A percentile compares a stretch with the other conserved stretches of the same genome.
Evolutionary conservation across 495 filamentous ascomycete genomes (phyloP).

Genomic region (Penicillium cataractarum): DNA sequence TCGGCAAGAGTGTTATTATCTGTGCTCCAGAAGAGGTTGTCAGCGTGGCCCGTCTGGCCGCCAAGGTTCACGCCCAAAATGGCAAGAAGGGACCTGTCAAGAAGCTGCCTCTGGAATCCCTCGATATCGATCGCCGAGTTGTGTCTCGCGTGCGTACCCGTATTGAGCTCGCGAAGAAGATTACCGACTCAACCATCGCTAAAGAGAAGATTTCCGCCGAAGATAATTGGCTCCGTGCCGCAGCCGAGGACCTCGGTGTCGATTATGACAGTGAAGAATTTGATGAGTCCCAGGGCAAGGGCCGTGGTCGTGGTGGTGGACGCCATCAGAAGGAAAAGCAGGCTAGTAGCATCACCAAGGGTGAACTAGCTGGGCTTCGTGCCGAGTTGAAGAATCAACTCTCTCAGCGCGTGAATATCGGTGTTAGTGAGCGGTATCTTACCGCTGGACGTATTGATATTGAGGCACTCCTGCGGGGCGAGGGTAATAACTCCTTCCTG

Average conservation of each 20-base stretch:
- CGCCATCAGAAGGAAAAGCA: conserved; percentile 76
- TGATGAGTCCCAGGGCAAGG: conserved; percentile 62
- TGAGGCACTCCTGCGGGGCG: conserved; percentile 71
- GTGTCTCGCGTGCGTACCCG: conserved; percentile 75
- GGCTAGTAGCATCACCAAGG: conserved; percentile 67
- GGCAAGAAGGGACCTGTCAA: conserved; percentile 53
- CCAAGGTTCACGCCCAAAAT: conserved; percentile 75
- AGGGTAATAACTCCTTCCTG: conserved; percentile 60
- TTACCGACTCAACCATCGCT: conserved; percentile 79
- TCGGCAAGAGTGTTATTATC: conserved; percentile 80
- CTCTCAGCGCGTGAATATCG: conserved; percentile 78
- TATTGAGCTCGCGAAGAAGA: conserved; percentile 74
- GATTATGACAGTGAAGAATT: conserved; percentile 91
- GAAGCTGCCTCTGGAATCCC: conserved; percentile 67
- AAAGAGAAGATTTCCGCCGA: conserved; percentile 85
- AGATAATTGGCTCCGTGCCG: conserved; percentile 79
- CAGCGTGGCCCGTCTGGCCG: conserved; percentile 78
- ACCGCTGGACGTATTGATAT: conserved; percentile 81
- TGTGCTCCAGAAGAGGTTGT: conserved; percentile 90
- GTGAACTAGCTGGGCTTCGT: conserved; percentile 59
- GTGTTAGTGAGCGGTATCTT: conserved; percentile 89
- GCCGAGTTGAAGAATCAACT: conserved; percentile 58
- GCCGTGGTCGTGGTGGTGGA: conserved; percentile 68
- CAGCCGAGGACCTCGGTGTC: conserved; percentile 91
- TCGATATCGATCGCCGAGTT: conserved; percentile 82